Evolutionary conservation across 2,329 filamentous ascomycete species (phyloP).

Genomic region (Emmonsia crescens): DNA sequence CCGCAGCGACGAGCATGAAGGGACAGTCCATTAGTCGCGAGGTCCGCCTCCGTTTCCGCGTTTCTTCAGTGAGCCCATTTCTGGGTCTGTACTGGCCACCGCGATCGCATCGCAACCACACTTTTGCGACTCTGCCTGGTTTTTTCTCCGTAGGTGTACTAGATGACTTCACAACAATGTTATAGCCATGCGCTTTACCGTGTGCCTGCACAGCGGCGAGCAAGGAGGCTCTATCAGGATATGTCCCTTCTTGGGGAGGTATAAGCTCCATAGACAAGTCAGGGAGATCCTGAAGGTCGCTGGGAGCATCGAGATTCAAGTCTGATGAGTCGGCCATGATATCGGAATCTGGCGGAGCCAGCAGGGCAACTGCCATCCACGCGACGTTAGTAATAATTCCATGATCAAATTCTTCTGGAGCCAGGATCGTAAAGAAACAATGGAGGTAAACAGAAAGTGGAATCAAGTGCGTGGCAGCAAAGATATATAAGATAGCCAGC

Average conservation of each 20-base stretch:
- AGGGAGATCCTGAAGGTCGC: constrained; percentile 36
- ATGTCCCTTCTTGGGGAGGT: constrained; percentile 34
- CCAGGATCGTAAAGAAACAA: not conserved
- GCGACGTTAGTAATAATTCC: constrained; percentile 1
- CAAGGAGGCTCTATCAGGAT: constrained; percentile 32
- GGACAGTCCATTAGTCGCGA: constrained; percentile 36
- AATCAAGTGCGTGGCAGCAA: constrained; percentile 33
- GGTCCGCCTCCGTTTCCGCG: constrained; percentile 33
- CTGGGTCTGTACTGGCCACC: constrained; percentile 36
- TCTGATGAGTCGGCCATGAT: constrained; percentile 33
- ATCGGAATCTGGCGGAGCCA: not conserved
- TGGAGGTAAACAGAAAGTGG: constrained; percentile 10
- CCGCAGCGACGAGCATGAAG: constrained; percentile 35
- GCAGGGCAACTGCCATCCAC: constrained; percentile 1
- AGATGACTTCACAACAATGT: constrained; percentile 37
- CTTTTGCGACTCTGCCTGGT: constrained; percentile 33
- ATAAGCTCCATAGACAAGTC: constrained; percentile 33
- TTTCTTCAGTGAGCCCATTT: constrained; percentile 36
- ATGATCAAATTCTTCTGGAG: not conserved
- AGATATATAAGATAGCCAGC: constrained; percentile 14
- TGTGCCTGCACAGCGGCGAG: constrained; percentile 32
- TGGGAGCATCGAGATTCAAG: constrained; percentile 35
- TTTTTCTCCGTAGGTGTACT: constrained; percentile 37
- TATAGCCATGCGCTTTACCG: constrained; percentile 34
- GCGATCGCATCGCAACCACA: constrained; percentile 36